Evolutionary conservation across 768 basidiomycete genomes (phyloP), one percentile per base, ranked within the genome.

Genomic region (Tricholoma saponaceum): DNA sequence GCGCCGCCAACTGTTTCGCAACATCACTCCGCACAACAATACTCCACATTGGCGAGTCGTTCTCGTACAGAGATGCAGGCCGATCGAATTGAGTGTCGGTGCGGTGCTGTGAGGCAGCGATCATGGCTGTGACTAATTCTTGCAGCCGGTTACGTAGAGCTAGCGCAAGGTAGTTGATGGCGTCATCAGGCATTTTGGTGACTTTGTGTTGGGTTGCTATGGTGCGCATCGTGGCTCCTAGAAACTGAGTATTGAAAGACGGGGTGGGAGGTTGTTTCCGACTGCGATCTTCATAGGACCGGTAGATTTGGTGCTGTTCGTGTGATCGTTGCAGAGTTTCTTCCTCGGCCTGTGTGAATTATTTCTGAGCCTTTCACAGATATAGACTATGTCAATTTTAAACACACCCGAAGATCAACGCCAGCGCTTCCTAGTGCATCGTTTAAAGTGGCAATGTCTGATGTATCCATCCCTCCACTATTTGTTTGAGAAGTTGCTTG

Each of bases 361-460:
- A 50, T 50, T 30, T 46, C 23, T 37, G 33, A 43, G 28, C 37
- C 28, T 51, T 37, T 62, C n/a, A 54, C 22, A 54, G 52, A 16
- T 18, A 54, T 14, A 51, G 26, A 32, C 12, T 6, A 49, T 47
- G 20, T 5, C 8, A 23, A 13, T 33, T 35, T 22, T 26, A 13
- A 30, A 70, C 79, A 60, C 61, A 89, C 90, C 67, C 88, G 74
- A n/a, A 94, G 73, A 72, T 94, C 92, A 6, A 94, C 90, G 10
- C 92, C 91, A 6, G 90, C 91, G 66, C 90, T 91, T 4, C 90
- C 92, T 1, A 94, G 73, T 4, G 90, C 92, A 62, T 94, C 91
- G 56, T 91, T 92, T 43, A 94, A 66, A 6, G 87, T 89, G 10
- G 90, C 83, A 32, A 92, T 82, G 64, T 92, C 90, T 3, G 85